Evolutionary conservation across 1,284 basidiomycete genomes (phyloP).

Genomic region (Rhodotorula glutinis): DNA sequence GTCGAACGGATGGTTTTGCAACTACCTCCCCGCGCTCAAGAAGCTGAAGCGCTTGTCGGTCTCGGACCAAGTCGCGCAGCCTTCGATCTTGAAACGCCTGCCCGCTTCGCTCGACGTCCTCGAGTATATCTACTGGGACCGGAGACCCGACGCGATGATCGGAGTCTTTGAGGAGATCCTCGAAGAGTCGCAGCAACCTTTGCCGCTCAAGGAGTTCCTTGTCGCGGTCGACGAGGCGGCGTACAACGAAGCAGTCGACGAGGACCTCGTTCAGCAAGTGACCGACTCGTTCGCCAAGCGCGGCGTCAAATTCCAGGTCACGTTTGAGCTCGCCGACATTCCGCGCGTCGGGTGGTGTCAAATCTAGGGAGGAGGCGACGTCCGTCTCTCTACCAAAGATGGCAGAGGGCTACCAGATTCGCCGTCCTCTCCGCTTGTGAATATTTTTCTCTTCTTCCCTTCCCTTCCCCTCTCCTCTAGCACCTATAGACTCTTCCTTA

Average conservation of each 20-base stretch:
- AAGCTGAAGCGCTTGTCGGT: not conserved
- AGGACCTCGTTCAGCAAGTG: not conserved
- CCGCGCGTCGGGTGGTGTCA: not conserved
- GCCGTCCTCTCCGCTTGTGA: too few species aligned
- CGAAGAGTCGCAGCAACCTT: not conserved
- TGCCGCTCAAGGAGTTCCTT: not conserved
- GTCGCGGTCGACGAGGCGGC: constrained; percentile 13
- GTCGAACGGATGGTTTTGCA: not conserved
- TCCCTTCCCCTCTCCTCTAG: not conserved
- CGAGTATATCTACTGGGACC: constrained; percentile 11
- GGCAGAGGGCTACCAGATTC: too few species aligned
- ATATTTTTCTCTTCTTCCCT: not conserved
- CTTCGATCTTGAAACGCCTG: not conserved
- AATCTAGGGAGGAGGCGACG: not conserved
- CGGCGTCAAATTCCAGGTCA: not conserved
- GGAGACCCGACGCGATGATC: not conserved
- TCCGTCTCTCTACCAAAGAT: too few species aligned
- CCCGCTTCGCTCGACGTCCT: not conserved
- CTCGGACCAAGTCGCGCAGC: constrained; percentile 9
- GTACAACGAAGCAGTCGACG: not conserved
- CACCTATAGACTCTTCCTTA: not conserved
- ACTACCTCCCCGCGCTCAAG: not conserved
- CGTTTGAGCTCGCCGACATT: not conserved
- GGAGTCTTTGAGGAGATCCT: not conserved
- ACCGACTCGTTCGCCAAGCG: not conserved